phyloP scores from a whole-genome alignment of 2,329 filamentous ascomycete species.

The Trichoderma sp. region DNA sequence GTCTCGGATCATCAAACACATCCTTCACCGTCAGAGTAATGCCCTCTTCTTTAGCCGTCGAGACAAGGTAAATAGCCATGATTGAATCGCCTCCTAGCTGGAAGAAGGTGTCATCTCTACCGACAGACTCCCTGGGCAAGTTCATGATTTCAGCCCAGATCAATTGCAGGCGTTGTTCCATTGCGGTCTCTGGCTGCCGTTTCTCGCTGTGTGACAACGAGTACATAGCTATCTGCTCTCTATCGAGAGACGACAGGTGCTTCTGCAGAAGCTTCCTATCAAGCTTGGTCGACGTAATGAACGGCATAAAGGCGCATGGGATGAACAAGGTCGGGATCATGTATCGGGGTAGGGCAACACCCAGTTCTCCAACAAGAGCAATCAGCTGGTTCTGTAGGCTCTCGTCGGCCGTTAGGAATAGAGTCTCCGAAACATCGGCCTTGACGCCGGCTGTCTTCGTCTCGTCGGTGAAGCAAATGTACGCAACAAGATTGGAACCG shows the following conservation, averaged over 20 bases:
- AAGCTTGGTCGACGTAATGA: constrained; percentile 27
- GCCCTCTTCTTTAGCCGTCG: constrained; percentile 38
- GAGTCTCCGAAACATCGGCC: background rate
- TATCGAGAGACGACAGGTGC: background rate
- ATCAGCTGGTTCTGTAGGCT: constrained; percentile 26
- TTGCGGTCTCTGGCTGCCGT: constrained; percentile 28
- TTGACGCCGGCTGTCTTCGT: background rate
- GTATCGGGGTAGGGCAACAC: constrained; percentile 25
- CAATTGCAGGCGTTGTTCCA: constrained; percentile 27
- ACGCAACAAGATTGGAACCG: constrained; percentile 10
- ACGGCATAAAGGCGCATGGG: constrained; percentile 29
- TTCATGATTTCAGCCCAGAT: constrained; percentile 41
- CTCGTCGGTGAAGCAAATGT: constrained; percentile 6
- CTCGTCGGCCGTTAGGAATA: constrained; percentile 25
- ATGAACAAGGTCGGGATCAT: constrained; percentile 33
- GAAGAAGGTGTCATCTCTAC: constrained; percentile 31
- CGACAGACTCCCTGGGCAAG: constrained; percentile 35
- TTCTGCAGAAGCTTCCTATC: constrained; percentile 15
- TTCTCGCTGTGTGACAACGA: constrained; percentile 1
- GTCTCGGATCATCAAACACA: constrained; percentile 13
- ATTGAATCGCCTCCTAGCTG: constrained; percentile 47
- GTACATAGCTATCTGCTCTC: constrained; percentile 6
- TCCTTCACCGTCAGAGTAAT: constrained; percentile 14
- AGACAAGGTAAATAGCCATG: constrained; percentile 48
- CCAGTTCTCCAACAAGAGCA: background rate